Percentiles rank a stretch among this genome's conserved stretches.
phyloP scores from a whole-genome alignment of 495 filamentous ascomycete genomes.

The Aspergillus carlsbadensis region DNA sequence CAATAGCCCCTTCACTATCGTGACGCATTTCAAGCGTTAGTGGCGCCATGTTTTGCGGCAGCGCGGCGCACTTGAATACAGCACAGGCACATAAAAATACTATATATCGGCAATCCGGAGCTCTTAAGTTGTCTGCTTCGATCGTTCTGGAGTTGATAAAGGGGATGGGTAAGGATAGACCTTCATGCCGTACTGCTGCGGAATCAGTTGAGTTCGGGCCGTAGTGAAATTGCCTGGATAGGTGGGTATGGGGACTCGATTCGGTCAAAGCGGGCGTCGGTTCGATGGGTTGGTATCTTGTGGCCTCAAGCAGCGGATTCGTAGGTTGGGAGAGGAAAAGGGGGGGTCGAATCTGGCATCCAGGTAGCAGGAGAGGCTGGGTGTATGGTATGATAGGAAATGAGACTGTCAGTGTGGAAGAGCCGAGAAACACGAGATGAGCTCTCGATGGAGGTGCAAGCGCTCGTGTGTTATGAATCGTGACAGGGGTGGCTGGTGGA shows the following conservation, averaged over 20 bases:
- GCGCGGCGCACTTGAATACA: not conserved
- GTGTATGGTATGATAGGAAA: slow-evolving; percentile 1
- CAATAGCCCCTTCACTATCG: slow-evolving; percentile 59
- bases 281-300: not conserved
- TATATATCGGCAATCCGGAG: slow-evolving; percentile 1
- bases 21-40: slow-evolving; percentile 55
- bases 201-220: not conserved
- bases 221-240: not conserved
- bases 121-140: slow-evolving; percentile 23
- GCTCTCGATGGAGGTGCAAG: not conserved
- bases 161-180: slow-evolving; percentile 19
- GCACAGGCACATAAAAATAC: not conserved
- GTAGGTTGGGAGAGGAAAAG: not conserved
- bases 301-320: not conserved
- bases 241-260: not conserved
- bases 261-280: not conserved
- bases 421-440: slow-evolving; percentile 7
- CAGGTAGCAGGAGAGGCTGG: not conserved
- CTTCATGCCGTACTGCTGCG: slow-evolving; percentile 37
- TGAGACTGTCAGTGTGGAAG: not conserved
- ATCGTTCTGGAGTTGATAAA: slow-evolving; percentile 25
- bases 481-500: slow-evolving; percentile 27
- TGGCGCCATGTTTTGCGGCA: slow-evolving; percentile 49
- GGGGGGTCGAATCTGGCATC: not conserved
- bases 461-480: slow-evolving; percentile 4